Percentiles rank a stretch among this genome's conserved stretches.
Evolutionary conservation across 805 yeast species (phyloP).

Genomic region (Candida ascalaphidarum): DNA sequence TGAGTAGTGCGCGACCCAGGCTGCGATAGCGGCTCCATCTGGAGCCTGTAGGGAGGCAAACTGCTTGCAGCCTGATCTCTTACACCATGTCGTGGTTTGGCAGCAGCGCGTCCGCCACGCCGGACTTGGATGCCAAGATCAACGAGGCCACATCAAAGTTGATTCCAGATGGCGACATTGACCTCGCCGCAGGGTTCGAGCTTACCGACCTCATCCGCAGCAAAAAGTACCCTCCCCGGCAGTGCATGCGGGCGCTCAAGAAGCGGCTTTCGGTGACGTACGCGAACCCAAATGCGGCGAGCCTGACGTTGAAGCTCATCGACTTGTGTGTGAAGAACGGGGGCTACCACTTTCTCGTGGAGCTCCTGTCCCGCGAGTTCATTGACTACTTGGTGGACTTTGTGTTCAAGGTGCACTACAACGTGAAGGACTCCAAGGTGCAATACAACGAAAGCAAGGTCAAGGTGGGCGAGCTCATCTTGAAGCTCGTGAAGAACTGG

Average conservation of each 20-base stretch:
- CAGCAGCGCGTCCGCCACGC: constrained; percentile 18
- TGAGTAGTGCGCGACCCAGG: too few relatives aligned
- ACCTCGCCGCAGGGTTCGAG: constrained; percentile 64
- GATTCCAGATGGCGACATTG: constrained; percentile 89
- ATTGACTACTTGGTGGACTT: constrained; percentile 64
- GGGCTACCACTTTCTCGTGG: constrained; percentile 75
- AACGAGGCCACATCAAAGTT: constrained; percentile 77
- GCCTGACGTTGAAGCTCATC: constrained; percentile 64
- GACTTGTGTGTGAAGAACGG: constrained; percentile 92
- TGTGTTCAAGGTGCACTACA: constrained; percentile 30
- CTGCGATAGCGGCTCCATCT: too few relatives aligned
- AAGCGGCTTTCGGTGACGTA: constrained; percentile 52
- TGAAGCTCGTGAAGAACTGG: constrained; percentile 71
- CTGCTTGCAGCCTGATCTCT: background rate
- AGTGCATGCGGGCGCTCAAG: constrained; percentile 79
- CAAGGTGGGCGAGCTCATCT: constrained; percentile 47
- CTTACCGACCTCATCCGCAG: constrained; percentile 81
- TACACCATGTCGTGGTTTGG: constrained; percentile 47
- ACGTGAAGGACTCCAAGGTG: constrained; percentile 14
- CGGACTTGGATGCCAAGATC: constrained; percentile 52
- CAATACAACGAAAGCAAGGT: constrained; percentile 15
- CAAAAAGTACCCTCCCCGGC: constrained; percentile 68
- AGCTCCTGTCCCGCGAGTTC: constrained; percentile 77
- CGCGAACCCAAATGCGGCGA: constrained; percentile 72
- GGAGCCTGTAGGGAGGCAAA: too few relatives aligned